Evolutionary conservation across 495 filamentous ascomycete genomes (phyloP).

Genomic region (Aspergillus coremiiformis): DNA sequence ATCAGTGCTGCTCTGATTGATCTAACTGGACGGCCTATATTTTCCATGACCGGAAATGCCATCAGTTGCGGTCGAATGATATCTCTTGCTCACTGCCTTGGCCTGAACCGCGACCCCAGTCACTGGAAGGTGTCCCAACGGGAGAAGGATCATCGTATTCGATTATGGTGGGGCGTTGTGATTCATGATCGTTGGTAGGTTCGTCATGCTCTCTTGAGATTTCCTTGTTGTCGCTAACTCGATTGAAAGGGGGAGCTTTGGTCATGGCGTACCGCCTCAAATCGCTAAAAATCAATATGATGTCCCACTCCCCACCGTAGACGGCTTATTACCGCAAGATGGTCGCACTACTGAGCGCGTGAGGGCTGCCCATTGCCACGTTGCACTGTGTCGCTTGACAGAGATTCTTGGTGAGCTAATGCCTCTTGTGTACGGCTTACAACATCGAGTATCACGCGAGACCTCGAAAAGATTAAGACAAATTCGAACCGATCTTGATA

Average conservation of each 20-base stretch:
- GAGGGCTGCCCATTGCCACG: constrained; percentile 42
- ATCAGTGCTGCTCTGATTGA: constrained; percentile 44
- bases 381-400: constrained; percentile 44
- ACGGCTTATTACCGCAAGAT: constrained; percentile 28
- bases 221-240: background rate
- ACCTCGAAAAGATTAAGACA: constrained; percentile 35
- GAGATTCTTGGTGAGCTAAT: constrained; percentile 47
- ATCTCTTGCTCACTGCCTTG: constrained; percentile 45
- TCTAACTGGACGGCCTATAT: constrained; percentile 43
- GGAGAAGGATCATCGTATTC: constrained; percentile 42
- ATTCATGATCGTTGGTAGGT: constrained; percentile 48
- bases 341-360: constrained; percentile 36
- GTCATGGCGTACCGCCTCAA: constrained; percentile 45
- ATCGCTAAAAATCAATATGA: constrained; percentile 47
- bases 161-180: constrained; percentile 48
- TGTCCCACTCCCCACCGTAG: constrained; percentile 43
- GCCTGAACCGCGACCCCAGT: constrained; percentile 43
- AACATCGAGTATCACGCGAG: constrained; percentile 35
- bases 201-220: background rate
- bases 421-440: constrained; percentile 43
- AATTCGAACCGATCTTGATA: constrained; percentile 39
- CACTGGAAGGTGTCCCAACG: constrained; percentile 41
- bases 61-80: constrained; percentile 44
- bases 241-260: constrained; percentile 41
- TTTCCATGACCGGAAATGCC: constrained; percentile 47